Base-by-base conservation (phyloP, 176 grass and related monocot genomes). In the Ensete glaucum region DNA sequence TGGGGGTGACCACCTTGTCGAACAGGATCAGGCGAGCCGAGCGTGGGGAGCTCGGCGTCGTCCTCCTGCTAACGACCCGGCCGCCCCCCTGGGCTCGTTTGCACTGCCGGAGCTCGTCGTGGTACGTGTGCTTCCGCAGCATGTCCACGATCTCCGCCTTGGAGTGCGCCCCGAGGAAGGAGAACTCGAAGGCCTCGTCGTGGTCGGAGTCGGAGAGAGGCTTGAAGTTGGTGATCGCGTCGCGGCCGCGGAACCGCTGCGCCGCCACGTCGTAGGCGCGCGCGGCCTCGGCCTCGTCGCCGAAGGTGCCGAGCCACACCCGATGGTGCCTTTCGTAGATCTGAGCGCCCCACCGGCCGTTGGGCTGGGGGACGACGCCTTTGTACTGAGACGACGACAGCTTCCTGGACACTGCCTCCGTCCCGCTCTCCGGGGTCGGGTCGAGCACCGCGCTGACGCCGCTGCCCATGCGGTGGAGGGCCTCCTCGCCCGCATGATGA, bases 241-340 rank as follows among this genome's bases (percentile, higher is more conserved):
- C 96, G 65, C 96, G 88, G 54, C 96, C 96, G 1, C 96, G 90
- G 80, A 99, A 99, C 0, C 91, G 80, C 89, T 99, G 96, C 66
- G 81, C 96, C 1, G 96, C 91, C 1, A 85, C 88, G 85, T 99
- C 96, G 56, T 99, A 99, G n/a, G 83, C 76, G 49, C 76, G 85
- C 24, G 96, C 91, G 0, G 96, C 96, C 25, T 85, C 86, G 0
- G 78, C 63, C 82, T 99, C 96, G 0, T 85, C 81, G 12, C 86
- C 82, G 84, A 99, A 99, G 12, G 96, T 99, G 62, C 96, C 96
- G 2, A 99, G 88, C 96, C 96, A 99, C 43, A 99, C 96, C 65
- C 96, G 96, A 78, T 85, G 91, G 91, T 99, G 96, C 9, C 84
- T 81, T 83, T 99, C 96, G 73, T 99, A 99, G 85, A 99, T 99